Conservation (phyloP, 148 eudicot genomes). For the Cornus kousa region DNA sequence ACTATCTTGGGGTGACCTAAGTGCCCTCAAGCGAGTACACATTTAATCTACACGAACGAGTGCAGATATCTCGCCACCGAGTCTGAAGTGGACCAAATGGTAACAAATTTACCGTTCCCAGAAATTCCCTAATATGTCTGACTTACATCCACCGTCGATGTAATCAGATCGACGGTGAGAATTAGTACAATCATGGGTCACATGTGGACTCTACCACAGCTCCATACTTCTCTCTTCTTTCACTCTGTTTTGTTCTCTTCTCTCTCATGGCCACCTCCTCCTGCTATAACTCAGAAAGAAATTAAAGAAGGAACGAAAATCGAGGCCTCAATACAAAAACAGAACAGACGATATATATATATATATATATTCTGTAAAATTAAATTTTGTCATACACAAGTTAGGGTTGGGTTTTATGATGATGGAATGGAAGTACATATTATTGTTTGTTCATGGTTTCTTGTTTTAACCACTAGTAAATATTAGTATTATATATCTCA, state of each 20-base stretch:
- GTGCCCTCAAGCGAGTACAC: background rate
- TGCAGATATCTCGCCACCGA: background rate
- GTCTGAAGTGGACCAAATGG: background rate
- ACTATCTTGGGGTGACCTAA: too few species aligned
- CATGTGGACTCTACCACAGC: background rate
- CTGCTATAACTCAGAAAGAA: conserved; percentile 1
- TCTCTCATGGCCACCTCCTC: conserved; percentile 3
- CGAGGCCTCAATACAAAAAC: background rate
- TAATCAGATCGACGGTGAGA: too few species aligned
- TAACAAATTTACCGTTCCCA: background rate
- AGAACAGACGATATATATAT: background rate
- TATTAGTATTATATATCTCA: too few species aligned
- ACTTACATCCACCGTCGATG: background rate
- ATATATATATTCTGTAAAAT: background rate
- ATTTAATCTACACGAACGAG: too few species aligned
- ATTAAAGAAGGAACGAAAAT: background rate
- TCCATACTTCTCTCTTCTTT: background rate
- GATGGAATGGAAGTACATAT: background rate
- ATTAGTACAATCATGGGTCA: background rate
- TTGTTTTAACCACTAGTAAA: background rate
- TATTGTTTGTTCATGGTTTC: background rate
- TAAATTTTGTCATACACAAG: background rate
- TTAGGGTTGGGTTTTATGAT: background rate
- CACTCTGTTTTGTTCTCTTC: background rate
- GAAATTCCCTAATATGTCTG: background rate